These are phyloP conservation scores for Eragrostis nindensis DNA, from an alignment of 176 grass and related monocot genomes.

Conservation along the genomic window DNA sequence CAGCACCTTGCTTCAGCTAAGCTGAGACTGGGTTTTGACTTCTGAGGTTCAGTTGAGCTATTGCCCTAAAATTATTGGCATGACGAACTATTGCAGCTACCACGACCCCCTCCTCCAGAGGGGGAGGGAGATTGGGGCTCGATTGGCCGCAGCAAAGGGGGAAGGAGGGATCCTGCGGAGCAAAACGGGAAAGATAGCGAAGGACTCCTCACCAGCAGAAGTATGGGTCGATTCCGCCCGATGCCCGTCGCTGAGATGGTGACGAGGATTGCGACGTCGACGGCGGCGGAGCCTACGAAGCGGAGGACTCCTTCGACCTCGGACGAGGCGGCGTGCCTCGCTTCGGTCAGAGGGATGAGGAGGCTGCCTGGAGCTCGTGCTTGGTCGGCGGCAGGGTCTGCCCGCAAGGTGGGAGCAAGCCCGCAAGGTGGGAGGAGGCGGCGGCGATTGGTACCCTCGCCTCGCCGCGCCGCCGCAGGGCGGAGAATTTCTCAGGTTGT, in stretches of 20 bases:
- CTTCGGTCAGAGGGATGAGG: background rate
- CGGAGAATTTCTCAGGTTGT: background rate
- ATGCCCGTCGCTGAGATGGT: background rate
- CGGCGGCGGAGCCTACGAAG: background rate
- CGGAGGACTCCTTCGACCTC: background rate
- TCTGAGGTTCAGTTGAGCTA: background rate
- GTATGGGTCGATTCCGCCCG: background rate
- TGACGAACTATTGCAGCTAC: background rate
- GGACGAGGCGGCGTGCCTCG: background rate
- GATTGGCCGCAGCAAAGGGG: background rate
- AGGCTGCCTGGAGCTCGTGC: background rate
- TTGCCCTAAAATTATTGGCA: background rate
- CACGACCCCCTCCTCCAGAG: background rate
- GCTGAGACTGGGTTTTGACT: background rate
- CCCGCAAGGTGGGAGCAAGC: background rate
- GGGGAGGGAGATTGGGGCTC: background rate
- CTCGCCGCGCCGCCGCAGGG: background rate
- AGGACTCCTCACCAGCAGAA: background rate
- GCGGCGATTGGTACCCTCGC: background rate
- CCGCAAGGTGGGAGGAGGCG: background rate
- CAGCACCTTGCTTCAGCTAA: background rate
- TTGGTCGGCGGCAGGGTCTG: background rate
- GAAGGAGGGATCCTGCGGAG: background rate
- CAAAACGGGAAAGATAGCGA: background rate
- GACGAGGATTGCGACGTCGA: background rate